These are phyloP conservation scores for Saussurea involucrata DNA, from an alignment of 129 eudicot genomes.

Conservation along the genomic window DNA sequence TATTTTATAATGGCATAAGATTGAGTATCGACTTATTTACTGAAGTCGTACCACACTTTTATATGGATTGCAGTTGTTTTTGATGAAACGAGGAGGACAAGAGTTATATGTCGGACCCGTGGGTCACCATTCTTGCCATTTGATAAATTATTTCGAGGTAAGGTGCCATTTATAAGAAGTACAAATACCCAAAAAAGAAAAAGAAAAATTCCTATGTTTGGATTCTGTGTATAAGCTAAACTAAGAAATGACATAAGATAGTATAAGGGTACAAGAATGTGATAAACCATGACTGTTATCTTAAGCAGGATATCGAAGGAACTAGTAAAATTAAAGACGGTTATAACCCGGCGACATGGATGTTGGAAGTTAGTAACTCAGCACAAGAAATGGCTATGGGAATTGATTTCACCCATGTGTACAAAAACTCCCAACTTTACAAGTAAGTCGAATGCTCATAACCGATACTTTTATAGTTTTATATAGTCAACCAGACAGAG, in stretches of 20 bases:
- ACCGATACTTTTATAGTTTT: no score
- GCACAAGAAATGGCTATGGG: slow-evolving; percentile 52
- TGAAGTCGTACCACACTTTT: no score
- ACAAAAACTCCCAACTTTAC: slow-evolving; percentile 50
- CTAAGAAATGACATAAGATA: no score
- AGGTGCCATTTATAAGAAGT: neutral
- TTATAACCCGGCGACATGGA: slow-evolving; percentile 84
- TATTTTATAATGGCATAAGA: no score
- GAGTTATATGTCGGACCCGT: slow-evolving; percentile 74
- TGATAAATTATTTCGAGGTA: slow-evolving; percentile 70
- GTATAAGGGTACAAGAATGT: no score
- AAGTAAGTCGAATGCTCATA: slow-evolving; percentile 28
- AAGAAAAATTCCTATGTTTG: no score
- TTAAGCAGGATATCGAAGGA: slow-evolving; percentile 20
- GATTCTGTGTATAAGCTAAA: no score
- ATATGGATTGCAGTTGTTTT: slow-evolving; percentile 43
- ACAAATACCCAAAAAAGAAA: no score
- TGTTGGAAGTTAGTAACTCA: slow-evolving; percentile 57
- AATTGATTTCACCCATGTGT: slow-evolving; percentile 47
- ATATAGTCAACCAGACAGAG: no score
- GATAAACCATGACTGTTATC: no score
- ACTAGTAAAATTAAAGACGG: slow-evolving; percentile 45
- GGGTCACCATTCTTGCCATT: slow-evolving; percentile 57
- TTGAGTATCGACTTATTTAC: no score
- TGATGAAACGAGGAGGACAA: slow-evolving; percentile 78